Evolutionary conservation across 306 rosid genomes (phyloP), one percentile per base, ranked within the genome.

Genomic region (Betula pendula): DNA sequence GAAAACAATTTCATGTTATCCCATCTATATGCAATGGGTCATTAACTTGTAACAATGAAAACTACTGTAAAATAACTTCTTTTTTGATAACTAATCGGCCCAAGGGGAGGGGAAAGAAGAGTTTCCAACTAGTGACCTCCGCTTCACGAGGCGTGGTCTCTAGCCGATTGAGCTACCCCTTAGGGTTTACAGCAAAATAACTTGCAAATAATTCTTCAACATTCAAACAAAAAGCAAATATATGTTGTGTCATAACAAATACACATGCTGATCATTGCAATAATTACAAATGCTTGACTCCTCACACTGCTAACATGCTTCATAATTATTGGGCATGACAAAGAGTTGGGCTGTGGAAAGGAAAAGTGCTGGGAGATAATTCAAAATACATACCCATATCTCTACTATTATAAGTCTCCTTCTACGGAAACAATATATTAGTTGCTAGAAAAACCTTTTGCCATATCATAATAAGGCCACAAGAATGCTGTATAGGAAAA

Each of bases 1-100:
- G 76, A 81, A 80, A 72, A 71, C 50, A 74, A 43, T 66, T 76
- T 65, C 53, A 84, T 20, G 70, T 80, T 38, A 80, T 29, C 73
- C 29, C 15, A 16, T 8, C 27, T 35, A 10, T n/a, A 22, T 31
- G 48, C 8, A 43, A 70, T 14, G 10, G 42, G 12, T 42, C 50
- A 68, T 42, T 5, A 66, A 66, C 38, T 35, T 19, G 48, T 19
- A 40, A 19, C 16, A 38, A 3, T 12, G 3, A 3, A 77, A 10
- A 71, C 35, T 6, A 42, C 70, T 15, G 50, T 25, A 19, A 6
- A 63, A 15, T 33, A 33, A 62, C 22, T 31, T 68, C 52, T 43
- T 38, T 38, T 38, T 38, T 38, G 6, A 38, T 38, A 38, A 38
- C 8, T 38, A 38, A 38, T 38, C 6, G 42, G 42, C 6, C 42